Conservation (phyloP, 2,329 filamentous ascomycete species). For the Ascochyta lentis region DNA sequence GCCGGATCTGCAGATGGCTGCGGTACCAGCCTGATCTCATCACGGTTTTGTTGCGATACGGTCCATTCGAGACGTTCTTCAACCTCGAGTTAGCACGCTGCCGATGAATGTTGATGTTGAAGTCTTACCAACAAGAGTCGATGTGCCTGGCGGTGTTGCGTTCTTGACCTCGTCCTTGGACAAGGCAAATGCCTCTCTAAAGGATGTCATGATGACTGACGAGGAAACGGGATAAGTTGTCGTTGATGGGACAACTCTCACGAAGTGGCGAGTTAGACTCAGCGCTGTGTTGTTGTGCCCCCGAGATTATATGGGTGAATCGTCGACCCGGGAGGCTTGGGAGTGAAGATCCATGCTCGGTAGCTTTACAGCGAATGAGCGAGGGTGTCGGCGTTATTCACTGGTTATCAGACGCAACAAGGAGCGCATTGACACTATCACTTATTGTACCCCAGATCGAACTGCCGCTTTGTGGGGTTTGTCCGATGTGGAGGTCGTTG, state of each 20-base stretch:
- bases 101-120: neutral
- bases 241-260: neutral
- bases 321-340: neutral
- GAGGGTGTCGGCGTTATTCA: neutral
- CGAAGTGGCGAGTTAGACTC: neutral
- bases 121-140: slow-evolving; percentile 47
- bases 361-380: slow-evolving; percentile 10
- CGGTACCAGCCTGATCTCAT: slow-evolving; percentile 49
- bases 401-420: neutral
- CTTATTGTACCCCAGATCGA: slow-evolving; percentile 7
- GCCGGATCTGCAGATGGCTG: slow-evolving; percentile 49
- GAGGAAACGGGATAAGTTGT: neutral
- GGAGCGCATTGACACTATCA: slow-evolving; percentile 13
- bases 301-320: slow-evolving; percentile 6
- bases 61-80: slow-evolving; percentile 41
- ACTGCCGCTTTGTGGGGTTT: slow-evolving; percentile 16
- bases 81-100: slow-evolving; percentile 3
- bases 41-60: slow-evolving; percentile 39
- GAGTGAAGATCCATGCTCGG: neutral
- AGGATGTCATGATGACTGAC: slow-evolving; percentile 38
- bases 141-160: slow-evolving; percentile 51
- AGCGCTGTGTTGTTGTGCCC: neutral
- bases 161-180: slow-evolving; percentile 50
- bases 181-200: slow-evolving; percentile 46
- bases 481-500: slow-evolving; percentile 25